Conservation (phyloP, 306 rosid species). For the Adenanthera pavonina region DNA sequence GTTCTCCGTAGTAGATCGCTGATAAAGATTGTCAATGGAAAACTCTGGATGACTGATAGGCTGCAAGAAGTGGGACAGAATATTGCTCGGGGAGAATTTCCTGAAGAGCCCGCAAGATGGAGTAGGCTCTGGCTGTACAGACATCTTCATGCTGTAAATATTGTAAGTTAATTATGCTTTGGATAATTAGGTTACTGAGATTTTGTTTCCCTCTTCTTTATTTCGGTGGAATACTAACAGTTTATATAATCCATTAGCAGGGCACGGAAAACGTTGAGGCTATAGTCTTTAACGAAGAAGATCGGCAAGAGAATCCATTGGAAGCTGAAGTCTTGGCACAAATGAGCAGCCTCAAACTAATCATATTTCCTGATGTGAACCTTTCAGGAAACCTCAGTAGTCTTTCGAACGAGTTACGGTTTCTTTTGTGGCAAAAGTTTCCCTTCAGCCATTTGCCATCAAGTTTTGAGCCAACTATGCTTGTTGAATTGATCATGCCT, state of each 20-base stretch:
- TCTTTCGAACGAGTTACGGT: slow-evolving; percentile 26
- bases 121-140: too few relatives aligned
- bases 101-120: too few relatives aligned
- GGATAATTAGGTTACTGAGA: too few relatives aligned
- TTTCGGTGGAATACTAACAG: background rate
- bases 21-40: too few relatives aligned
- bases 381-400: background rate
- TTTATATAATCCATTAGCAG: background rate
- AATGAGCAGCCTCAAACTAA: slow-evolving; percentile 23
- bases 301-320: fast-evolving
- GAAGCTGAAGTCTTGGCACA: background rate
- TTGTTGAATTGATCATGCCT: background rate
- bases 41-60: too few relatives aligned
- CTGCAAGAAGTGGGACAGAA: background rate
- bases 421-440: background rate
- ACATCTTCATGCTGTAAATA: too few relatives aligned
- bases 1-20: too few relatives aligned
- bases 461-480: background rate
- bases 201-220: too few relatives aligned
- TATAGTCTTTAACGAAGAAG: background rate
- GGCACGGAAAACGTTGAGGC: background rate
- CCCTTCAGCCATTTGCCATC: slow-evolving; percentile 7
- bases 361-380: background rate
- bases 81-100: background rate
- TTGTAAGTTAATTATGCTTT: too few relatives aligned